These are phyloP conservation scores for Candolleomyces eurysporus DNA, from an alignment of 768 basidiomycete species.

Conservation along the genomic window DNA sequence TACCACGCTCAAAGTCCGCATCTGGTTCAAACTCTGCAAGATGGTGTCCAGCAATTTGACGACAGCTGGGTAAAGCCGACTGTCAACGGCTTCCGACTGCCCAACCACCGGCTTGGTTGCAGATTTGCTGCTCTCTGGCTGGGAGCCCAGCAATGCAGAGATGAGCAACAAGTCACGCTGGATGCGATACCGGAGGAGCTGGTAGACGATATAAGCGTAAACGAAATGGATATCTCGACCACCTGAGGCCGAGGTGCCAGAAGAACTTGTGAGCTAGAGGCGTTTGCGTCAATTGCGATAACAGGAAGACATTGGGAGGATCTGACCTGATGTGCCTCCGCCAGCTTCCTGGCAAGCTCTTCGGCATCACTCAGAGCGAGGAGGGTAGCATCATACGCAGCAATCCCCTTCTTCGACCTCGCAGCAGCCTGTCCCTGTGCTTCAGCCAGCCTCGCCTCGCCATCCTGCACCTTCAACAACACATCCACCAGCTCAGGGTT, in stretches of 20 bases:
- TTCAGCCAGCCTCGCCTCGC: constrained; percentile 56
- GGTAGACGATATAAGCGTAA: constrained; percentile 84
- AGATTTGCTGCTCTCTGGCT: constrained; percentile 26
- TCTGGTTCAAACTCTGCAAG: constrained; percentile 80
- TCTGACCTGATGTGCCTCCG: constrained; percentile 79
- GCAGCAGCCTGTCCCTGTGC: constrained; percentile 26
- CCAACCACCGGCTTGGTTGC: constrained; percentile 14
- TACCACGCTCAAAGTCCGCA: constrained; percentile 79
- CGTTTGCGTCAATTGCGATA: not conserved
- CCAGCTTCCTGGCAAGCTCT: constrained; percentile 73
- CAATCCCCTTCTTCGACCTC: constrained; percentile 71
- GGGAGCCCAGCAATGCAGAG: constrained; percentile 55
- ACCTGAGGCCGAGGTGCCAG: constrained; percentile 41
- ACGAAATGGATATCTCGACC: constrained; percentile 79
- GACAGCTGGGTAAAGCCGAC: constrained; percentile 77
- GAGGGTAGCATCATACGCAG: constrained; percentile 84
- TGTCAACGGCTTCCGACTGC: constrained; percentile 53
- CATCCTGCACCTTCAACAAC: constrained; percentile 78
- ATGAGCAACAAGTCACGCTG: constrained; percentile 85
- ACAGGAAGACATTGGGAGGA: not conserved
- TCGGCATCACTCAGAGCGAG: constrained; percentile 88
- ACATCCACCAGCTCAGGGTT: constrained; percentile 91
- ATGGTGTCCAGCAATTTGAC: constrained; percentile 88
- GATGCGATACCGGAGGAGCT: constrained; percentile 83
- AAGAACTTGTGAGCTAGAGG: constrained; percentile 14